A percentile compares a stretch with the other conserved stretches of the same genome.
phyloP scores from a whole-genome alignment of 805 yeast genomes.

The Tetrapisispora iriomotensis region DNA sequence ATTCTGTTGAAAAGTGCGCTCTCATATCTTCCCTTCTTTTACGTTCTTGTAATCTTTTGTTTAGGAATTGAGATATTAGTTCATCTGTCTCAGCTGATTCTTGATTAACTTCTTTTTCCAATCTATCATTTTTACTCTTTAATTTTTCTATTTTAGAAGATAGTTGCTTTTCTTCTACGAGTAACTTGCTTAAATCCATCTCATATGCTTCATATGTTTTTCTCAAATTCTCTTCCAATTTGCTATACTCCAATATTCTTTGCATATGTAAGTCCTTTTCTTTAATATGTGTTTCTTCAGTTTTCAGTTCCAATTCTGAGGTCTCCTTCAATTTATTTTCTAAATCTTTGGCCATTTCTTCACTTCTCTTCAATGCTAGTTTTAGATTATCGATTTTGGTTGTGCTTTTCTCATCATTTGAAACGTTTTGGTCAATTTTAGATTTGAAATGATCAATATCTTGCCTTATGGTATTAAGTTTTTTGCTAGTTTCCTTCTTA shows the following conservation, averaged over 20 bases:
- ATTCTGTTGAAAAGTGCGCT: conserved; percentile 22
- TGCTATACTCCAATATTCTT: conserved; percentile 25
- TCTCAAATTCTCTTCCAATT: conserved; percentile 16
- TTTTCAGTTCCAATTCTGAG: conserved; percentile 11
- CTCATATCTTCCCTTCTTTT: conserved; percentile 16
- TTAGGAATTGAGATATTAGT: conserved; percentile 16
- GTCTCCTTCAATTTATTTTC: conserved; percentile 15
- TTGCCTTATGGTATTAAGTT: conserved; percentile 38
- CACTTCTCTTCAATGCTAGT: conserved; percentile 31
- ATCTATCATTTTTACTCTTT: conserved; percentile 13
- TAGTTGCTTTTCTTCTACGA: conserved; percentile 18
- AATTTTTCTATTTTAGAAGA: conserved; percentile 16
- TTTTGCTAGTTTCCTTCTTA: conserved; percentile 49
- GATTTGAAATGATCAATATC: conserved; percentile 48
- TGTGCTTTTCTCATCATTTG: conserved; percentile 47
- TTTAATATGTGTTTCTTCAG: conserved; percentile 31
- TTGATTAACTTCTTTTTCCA: conserved; percentile 20
- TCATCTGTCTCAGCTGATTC: conserved; percentile 17
- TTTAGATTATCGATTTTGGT: conserved; percentile 44
- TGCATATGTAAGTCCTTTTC: conserved; percentile 30
- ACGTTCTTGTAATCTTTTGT: conserved; percentile 17
- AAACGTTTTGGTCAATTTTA: conserved; percentile 38
- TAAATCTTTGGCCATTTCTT: conserved; percentile 22
- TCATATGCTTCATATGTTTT: conserved; percentile 8
- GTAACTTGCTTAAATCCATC: conserved; percentile 10